phyloP scores from a whole-genome alignment of 116 monocot species.

The Papilionanthe hybrid region DNA sequence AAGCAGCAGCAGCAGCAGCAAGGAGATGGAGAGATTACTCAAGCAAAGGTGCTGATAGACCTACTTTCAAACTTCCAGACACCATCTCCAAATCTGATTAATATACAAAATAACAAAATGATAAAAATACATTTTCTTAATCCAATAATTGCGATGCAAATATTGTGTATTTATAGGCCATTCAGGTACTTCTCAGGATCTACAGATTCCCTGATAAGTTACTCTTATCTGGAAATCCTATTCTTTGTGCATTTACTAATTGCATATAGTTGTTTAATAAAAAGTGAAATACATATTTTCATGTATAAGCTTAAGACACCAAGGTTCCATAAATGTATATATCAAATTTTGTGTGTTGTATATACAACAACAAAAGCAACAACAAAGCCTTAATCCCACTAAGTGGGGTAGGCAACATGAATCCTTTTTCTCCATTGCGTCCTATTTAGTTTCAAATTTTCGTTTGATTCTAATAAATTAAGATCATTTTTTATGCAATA shows the following conservation, averaged over 20 bases:
- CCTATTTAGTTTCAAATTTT: too few species aligned
- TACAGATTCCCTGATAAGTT: not conserved
- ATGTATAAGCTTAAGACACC: too few species aligned
- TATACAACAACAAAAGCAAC: too few species aligned
- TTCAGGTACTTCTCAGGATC: not conserved
- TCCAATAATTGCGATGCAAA: not conserved
- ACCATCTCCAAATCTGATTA: conserved; percentile 43
- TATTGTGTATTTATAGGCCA: not conserved
- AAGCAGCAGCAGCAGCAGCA: conserved; percentile 61
- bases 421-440: too few species aligned
- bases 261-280: not conserved
- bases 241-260: not conserved
- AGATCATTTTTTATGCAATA: too few species aligned
- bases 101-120: not conserved
- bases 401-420: too few species aligned
- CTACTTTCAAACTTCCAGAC: conserved; percentile 78
- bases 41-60: conserved; percentile 62
- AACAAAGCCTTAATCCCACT: too few species aligned
- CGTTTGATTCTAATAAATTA: too few species aligned
- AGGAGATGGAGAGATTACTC: conserved; percentile 97
- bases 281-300: too few species aligned
- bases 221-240: not conserved
- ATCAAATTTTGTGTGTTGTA: too few species aligned
- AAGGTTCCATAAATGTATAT: too few species aligned
- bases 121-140: not conserved